Evolutionary conservation across 768 basidiomycete genomes (phyloP).

Genomic region (Lyophyllum decastes): DNA sequence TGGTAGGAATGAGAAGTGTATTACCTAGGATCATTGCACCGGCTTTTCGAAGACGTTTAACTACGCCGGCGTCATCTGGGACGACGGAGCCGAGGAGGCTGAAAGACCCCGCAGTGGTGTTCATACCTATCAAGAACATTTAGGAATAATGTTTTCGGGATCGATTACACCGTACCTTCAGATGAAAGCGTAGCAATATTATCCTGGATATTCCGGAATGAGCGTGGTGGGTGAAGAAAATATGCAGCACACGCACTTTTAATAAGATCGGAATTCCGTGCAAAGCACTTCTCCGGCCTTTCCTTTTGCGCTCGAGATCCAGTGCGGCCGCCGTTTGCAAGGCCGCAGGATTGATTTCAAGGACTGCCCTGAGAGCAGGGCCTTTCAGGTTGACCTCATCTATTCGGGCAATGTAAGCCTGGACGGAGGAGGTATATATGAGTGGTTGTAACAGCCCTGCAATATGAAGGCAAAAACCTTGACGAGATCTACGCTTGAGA

Average conservation of each 20-base stretch:
- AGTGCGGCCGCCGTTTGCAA: conserved; percentile 50
- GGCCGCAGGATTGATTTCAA: conserved; percentile 58
- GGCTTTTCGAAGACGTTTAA: conserved; percentile 41
- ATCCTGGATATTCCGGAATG: conserved; percentile 31
- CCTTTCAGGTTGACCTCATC: conserved; percentile 70
- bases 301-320: conserved; percentile 42
- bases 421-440: background rate
- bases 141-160: background rate
- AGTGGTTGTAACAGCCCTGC: background rate
- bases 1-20: conserved; percentile 2
- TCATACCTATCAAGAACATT: conserved; percentile 33
- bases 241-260: conserved; percentile 34
- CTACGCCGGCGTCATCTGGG: conserved; percentile 47
- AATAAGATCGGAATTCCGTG: conserved; percentile 58
- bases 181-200: conserved; percentile 48
- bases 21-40: conserved; percentile 48
- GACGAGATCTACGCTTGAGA: conserved; percentile 63
- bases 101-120: conserved; percentile 48
- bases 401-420: conserved; percentile 70
- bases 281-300: conserved; percentile 45
- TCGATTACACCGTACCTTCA: conserved; percentile 32
- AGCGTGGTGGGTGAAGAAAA: background rate
- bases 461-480: conserved; percentile 39
- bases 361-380: conserved; percentile 54
- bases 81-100: conserved; percentile 43